Base-by-base conservation (phyloP, 2,329 filamentous ascomycete species). In the Pseudogymnoascus sp. region DNA sequence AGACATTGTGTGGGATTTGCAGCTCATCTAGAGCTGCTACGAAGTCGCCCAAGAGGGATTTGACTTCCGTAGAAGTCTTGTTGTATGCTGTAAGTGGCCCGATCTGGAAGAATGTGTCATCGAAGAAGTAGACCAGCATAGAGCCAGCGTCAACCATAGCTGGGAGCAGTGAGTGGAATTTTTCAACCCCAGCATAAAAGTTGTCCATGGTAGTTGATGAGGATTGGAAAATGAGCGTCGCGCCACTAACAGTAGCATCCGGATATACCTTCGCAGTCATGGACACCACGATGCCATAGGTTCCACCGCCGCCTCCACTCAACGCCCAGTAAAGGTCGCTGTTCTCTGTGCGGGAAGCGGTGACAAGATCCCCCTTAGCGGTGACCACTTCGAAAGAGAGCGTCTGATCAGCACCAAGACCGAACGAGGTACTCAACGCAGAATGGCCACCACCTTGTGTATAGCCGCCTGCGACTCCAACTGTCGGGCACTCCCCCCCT, bases 261-360 rank as follows among this genome's bases (percentile, higher is more conserved):
- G 75, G 72, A 69, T 85, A 77, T 1, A 80, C 77, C 65, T 80
- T 82, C 42, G 80, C 75, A 0, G 82, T 86, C 71, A 86, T 76
- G 1, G 80, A 82, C 15, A 79, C 71, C 1, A 87, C 82, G 1
- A 87, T 76, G 1, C 77, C 85, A 67, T 82, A 88, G 31, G 78
- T 86, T 15, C 83, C 83, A 9, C 79, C 81, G 1, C 86, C 85
- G 0, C 85, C 84, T 3, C 85, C 84, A 44, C 77, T 77, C 1
- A 87, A 72, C 1, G 85, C 86, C 85, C 85, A 89, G 74, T 84
- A 88, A 1, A 88, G 75, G 61, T 88, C 85, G 0, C 75, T 64
- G 66, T 88, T 82, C 33, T 79, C 65, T 0, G 68, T 69, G 0
- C 75, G 76, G 3, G 76, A 80, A 0, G 83, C 83, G 1, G 72